A percentile compares a stretch with the other conserved stretches of the same genome.
These are phyloP conservation scores for Russula sp. DNA, from an alignment of 768 basidiomycete species.

Conservation along the genomic window DNA sequence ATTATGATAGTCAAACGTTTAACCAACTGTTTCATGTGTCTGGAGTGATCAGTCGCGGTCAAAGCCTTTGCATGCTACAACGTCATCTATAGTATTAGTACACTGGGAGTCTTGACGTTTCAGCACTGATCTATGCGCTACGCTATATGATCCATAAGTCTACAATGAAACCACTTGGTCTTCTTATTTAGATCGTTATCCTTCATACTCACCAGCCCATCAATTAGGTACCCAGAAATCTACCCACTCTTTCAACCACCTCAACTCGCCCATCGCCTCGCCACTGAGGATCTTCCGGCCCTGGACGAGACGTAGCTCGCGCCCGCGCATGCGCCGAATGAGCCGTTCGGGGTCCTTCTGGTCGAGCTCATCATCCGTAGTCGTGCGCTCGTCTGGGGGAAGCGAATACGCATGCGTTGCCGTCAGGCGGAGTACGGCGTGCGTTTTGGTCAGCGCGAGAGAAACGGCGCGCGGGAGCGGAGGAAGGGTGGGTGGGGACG, in stretches of 20 bases:
- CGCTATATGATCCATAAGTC: background rate
- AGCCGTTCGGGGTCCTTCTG: conserved; percentile 57
- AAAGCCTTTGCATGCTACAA: background rate
- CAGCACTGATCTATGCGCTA: conserved; percentile 1
- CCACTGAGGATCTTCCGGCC: conserved; percentile 61
- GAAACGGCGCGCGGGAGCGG: conserved; percentile 61
- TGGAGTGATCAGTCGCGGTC: background rate
- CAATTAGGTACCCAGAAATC: conserved; percentile 15
- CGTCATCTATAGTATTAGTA: background rate
- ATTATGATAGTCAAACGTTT: conserved; percentile 20
- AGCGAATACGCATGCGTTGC: conserved; percentile 53
- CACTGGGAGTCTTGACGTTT: background rate
- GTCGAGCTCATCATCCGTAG: conserved; percentile 80
- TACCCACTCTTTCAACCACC: conserved; percentile 14
- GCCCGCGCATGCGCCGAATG: conserved; percentile 70
- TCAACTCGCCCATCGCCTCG: conserved; percentile 19
- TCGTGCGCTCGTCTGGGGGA: conserved; percentile 55
- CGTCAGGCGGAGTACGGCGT: conserved; percentile 66
- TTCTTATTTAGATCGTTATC: background rate
- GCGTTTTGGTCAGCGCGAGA: conserved; percentile 69
- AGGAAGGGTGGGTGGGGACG: conserved; percentile 34
- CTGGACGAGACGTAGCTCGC: conserved; percentile 83
- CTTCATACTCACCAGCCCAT: background rate
- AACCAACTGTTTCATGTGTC: background rate
- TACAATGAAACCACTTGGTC: background rate